Base-by-base conservation (phyloP, 1,284 basidiomycete species). In the Leucoagaricus sp. region DNA sequence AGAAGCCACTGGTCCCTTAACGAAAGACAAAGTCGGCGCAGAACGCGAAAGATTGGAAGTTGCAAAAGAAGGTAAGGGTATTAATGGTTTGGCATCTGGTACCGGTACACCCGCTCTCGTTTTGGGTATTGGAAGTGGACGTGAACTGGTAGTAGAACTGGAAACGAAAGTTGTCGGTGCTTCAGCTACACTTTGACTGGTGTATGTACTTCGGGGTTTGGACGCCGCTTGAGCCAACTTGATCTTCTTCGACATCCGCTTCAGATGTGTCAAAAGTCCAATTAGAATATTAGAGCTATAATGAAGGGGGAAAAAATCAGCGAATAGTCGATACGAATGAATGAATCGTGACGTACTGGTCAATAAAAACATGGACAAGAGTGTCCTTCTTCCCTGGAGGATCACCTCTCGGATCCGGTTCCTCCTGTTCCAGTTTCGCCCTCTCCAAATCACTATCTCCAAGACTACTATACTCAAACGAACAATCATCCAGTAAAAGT, bases 251-350 rank as follows among this genome's bases (percentile, higher is more conserved):
- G 54, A 44, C 15, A 13, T 45, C n/a, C 78, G 81, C 66, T 81
- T 84, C 46, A 89, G 69, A 66, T 86, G 82, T 26, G 78, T 81
- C 17, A 92, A 68, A 57, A 92, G 82, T 29, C 91, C 91, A 61
- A 92, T 86, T 44, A 93, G 81, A 64, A 93, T 92, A 67, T 94
- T 94, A 5, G 91, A 93, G 65, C 90, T 93, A 61, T 38, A 49
- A 25, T n/a, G n/a, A n/a, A n/a, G n/a, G n/a, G 2, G 36, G 50
- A 34, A 25, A 19, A n/a, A 28, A 29, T 15, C 3, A 44, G 34
- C 36, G 17, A 4, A 10, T 46, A 26, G 13, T 15, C 25, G 15
- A 23, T 13, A 25, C 25, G 23, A 26, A 56, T 17, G 36, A 10
- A 29, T 42, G 25, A 49, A 57, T 51, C 82, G 77, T 60, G 36